Conservation (phyloP, 1,139 yeast genomes). For the Scheffersomyces illinoinensis region DNA sequence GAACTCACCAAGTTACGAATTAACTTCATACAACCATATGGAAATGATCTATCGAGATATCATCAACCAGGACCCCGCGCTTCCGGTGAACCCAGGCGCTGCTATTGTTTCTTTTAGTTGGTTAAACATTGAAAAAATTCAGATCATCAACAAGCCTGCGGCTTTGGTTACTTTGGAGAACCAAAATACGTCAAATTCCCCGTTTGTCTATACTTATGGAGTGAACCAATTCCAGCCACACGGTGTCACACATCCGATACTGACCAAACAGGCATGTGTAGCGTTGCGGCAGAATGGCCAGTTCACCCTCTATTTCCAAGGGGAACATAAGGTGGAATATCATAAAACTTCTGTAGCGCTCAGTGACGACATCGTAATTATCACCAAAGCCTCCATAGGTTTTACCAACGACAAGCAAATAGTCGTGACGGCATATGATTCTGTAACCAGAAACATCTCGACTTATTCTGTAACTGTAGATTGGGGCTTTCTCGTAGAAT, state of each 20-base stretch:
- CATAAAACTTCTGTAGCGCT: constrained; percentile 32
- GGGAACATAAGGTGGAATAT: constrained; percentile 62
- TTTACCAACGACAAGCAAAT: constrained; percentile 53
- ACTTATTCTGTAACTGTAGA: constrained; percentile 52
- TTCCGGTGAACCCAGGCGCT: constrained; percentile 17
- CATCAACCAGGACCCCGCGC: constrained; percentile 8
- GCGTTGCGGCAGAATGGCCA: constrained; percentile 66
- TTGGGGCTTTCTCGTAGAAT: constrained; percentile 60
- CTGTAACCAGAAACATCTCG: constrained; percentile 38
- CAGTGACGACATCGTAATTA: constrained; percentile 18
- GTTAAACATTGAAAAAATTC: constrained; percentile 69
- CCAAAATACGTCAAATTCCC: constrained; percentile 6
- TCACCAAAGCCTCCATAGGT: constrained; percentile 60
- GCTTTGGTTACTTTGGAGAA: constrained; percentile 20
- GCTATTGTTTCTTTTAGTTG: constrained; percentile 59
- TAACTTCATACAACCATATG: constrained; percentile 48
- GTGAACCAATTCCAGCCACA: constrained; percentile 59
- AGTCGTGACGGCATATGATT: constrained; percentile 49
- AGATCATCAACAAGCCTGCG: constrained; percentile 57
- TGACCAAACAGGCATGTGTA: constrained; percentile 71
- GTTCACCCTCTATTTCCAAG: constrained; percentile 59
- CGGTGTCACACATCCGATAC: constrained; percentile 69
- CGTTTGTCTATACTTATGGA: constrained; percentile 47
- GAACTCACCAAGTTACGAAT: constrained; percentile 38
- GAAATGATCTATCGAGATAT: constrained; percentile 47